Evolutionary conservation across 306 rosid species (phyloP).

Genomic region (Trifolium subterraneum): DNA sequence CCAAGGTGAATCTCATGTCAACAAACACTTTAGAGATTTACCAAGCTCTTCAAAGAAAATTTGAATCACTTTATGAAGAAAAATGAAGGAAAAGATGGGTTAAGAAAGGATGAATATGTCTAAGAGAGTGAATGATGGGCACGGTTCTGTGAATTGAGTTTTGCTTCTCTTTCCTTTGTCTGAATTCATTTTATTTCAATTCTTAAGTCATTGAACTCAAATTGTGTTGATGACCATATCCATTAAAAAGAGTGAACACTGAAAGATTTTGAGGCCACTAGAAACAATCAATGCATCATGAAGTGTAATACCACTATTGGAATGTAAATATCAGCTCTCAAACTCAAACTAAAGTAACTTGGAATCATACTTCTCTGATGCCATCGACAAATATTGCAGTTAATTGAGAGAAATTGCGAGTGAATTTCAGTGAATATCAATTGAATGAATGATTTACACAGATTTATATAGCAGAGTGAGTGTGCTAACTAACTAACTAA

Average conservation of each 20-base stretch:
- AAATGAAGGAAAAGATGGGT: too few species aligned
- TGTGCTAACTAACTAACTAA: too few species aligned
- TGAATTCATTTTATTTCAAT: too few species aligned
- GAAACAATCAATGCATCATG: neutral
- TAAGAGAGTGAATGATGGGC: too few species aligned
- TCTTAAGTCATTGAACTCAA: too few species aligned
- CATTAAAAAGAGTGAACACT: too few species aligned
- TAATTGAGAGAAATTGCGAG: too few species aligned
- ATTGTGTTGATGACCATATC: too few species aligned
- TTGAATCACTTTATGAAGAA: neutral
- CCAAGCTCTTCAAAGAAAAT: neutral
- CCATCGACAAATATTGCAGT: neutral
- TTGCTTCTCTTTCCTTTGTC: neutral
- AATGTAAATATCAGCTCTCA: neutral
- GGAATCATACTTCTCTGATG: neutral
- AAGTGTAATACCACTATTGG: neutral
- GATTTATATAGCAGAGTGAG: too few species aligned
- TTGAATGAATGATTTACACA: too few species aligned
- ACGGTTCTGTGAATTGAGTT: neutral
- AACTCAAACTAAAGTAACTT: neutral
- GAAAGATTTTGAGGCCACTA: neutral
- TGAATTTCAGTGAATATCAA: too few species aligned
- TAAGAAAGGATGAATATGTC: too few species aligned
- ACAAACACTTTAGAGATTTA: neutral
- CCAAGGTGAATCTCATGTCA: neutral